Evolutionary conservation across 2,329 filamentous ascomycete species (phyloP).

Genomic region (Fusarium irregulare): DNA sequence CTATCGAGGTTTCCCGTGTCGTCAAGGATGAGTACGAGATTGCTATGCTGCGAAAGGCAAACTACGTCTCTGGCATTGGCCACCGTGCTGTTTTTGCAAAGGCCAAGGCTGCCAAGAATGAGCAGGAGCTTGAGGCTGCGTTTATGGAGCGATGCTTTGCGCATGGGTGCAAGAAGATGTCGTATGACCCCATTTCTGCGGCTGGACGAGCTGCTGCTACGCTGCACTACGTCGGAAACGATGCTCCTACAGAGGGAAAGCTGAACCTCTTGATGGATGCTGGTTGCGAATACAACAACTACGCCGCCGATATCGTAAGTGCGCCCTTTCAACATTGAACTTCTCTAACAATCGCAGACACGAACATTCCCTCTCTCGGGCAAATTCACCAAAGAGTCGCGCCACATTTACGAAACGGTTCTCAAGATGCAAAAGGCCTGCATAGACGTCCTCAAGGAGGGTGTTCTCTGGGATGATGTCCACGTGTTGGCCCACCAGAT

Average conservation of each 20-base stretch:
- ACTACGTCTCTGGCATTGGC: slow-evolving; percentile 74
- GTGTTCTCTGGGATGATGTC: slow-evolving; percentile 82
- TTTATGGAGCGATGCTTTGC: slow-evolving; percentile 83
- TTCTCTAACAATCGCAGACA: slow-evolving; percentile 62
- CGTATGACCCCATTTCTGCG: slow-evolving; percentile 89
- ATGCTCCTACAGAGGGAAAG: slow-evolving; percentile 75
- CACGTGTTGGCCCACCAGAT: slow-evolving; percentile 84
- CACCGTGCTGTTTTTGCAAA: slow-evolving; percentile 71
- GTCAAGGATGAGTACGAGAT: slow-evolving; percentile 82
- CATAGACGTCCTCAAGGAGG: slow-evolving; percentile 77
- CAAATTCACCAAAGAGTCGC: slow-evolving; percentile 75
- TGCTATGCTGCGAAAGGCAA: slow-evolving; percentile 77
- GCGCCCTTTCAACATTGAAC: too few species aligned
- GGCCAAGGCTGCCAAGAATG: slow-evolving; percentile 75
- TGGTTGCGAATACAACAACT: slow-evolving; percentile 79
- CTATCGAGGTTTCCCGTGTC: slow-evolving; percentile 75
- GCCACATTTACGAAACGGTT: slow-evolving; percentile 84
- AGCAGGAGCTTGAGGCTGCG: slow-evolving; percentile 83
- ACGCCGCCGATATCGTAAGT: slow-evolving; percentile 74
- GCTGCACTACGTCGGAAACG: slow-evolving; percentile 87
- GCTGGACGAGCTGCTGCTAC: slow-evolving; percentile 83
- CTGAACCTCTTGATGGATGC: slow-evolving; percentile 87
- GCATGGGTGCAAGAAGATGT: slow-evolving; percentile 81
- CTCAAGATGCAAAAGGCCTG: slow-evolving; percentile 86
- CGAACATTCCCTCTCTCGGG: slow-evolving; percentile 86